These are phyloP conservation scores for Waltergamsia citrina DNA, from an alignment of 2,329 filamentous ascomycete species.

Conservation along the genomic window DNA sequence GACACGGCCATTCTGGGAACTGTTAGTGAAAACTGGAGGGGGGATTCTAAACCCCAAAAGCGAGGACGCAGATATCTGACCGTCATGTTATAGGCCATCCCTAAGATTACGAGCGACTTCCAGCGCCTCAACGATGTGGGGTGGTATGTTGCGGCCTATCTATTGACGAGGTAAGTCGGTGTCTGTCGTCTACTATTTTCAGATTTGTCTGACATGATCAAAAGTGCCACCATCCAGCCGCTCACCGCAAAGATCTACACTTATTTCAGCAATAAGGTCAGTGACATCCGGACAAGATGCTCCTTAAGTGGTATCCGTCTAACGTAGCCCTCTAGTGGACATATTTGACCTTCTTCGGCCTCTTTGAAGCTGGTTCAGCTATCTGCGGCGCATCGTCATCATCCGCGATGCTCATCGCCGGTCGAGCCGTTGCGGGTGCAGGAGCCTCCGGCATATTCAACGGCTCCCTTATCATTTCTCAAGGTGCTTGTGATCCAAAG, in stretches of 20 bases:
- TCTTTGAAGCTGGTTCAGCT: slow-evolving; percentile 11
- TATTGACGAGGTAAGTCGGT: slow-evolving; percentile 27
- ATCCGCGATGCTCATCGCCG: slow-evolving; percentile 11
- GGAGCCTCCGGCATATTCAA: slow-evolving; percentile 10
- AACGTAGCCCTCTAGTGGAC: slow-evolving; percentile 6
- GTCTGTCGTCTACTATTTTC: background rate
- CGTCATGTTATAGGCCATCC: slow-evolving; percentile 33
- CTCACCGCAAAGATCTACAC: slow-evolving; percentile 39
- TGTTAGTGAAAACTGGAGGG: slow-evolving; percentile 20
- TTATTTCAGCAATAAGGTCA: slow-evolving; percentile 30
- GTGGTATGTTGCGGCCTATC: slow-evolving; percentile 42
- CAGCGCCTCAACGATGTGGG: slow-evolving; percentile 38
- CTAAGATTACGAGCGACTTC: slow-evolving; percentile 37
- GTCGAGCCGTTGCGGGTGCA: slow-evolving; percentile 11
- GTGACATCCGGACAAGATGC: too few relatives aligned
- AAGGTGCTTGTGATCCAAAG: slow-evolving; percentile 7
- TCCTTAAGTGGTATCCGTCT: too few relatives aligned
- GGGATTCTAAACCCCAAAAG: too few relatives aligned
- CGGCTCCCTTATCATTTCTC: slow-evolving; percentile 9
- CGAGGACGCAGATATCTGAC: too few relatives aligned
- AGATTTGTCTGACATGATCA: slow-evolving; percentile 1
- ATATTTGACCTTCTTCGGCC: slow-evolving; percentile 7
- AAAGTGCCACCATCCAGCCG: slow-evolving; percentile 36
- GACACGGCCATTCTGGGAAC: slow-evolving; percentile 41
- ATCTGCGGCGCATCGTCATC: slow-evolving; percentile 10